Base-by-base conservation (phyloP, 1,284 basidiomycete genomes). In the Golubevia sp. region DNA sequence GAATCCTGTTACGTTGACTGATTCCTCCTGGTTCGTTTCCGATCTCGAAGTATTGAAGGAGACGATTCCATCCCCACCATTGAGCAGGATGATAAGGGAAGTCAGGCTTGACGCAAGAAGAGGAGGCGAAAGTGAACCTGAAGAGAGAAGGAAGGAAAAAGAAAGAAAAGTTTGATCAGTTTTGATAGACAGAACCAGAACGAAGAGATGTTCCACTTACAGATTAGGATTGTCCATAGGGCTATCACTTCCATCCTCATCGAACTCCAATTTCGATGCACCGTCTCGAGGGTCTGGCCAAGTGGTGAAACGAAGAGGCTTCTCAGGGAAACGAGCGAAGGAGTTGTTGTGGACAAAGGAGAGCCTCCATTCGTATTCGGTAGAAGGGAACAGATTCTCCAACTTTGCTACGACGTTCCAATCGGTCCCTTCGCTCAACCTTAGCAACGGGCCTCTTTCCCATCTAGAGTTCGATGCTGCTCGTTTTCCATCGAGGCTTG, bases 321-420 rank as follows among this genome's bases (percentile, higher is more conserved):
- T 59, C 48, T 62, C 65, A 55, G 61, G 58, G 64, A 64, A 68
- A 11, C 52, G 63, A n/a, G 61, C 56, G 27, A 60, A 49, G 44
- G 61, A 59, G 65, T 54, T 59, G 49, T 64, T 63, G 64, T 76
- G 67, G 48, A 70, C 72, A 20, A 79, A 81, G 30, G 71, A 67
- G 0, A 69, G 84, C 86, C 76, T 64, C 91, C 90, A 92, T 86
- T 92, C 90, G 75, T 92, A 93, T 7, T 85, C 80, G 1, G 90
- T 91, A 56, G 86, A 87, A 0, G 91, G 90, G 89, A 89, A 91
- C 2, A 92, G 86, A 21, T 88, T 87, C 21, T 83, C 73, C 48
- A 93, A 73, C 56, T 84, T 86, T 11, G 87, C 87, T 0, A 89
- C 89, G 50, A 85, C 86, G 1, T 89, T 88, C 90, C 90, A 93